Conservation (phyloP, 1,284 basidiomycete species). For the Microbotryum intermedium region DNA sequence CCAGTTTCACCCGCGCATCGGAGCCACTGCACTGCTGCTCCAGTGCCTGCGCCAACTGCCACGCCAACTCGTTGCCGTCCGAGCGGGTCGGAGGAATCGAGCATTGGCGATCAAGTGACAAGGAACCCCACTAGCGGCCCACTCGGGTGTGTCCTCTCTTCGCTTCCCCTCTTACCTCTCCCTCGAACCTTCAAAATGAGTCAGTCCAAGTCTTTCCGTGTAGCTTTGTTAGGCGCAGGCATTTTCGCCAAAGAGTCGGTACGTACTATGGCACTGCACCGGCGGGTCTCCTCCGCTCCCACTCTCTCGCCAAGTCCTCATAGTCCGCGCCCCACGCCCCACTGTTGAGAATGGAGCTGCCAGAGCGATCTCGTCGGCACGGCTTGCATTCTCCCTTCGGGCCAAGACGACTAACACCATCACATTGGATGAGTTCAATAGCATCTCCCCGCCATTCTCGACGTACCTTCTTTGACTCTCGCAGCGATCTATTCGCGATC, state of each 20-base stretch:
- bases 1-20: no score
- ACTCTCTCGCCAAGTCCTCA: background rate
- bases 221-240: slow-evolving; percentile 21
- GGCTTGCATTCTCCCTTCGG: background rate
- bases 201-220: background rate
- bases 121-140: no score
- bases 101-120: no score
- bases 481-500: slow-evolving; percentile 31
- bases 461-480: slow-evolving; percentile 5
- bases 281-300: background rate
- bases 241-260: slow-evolving; percentile 16
- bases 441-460: slow-evolving; percentile 28
- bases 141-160: no score
- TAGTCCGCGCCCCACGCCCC: background rate
- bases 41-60: no score
- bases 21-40: no score
- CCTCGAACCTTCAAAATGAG: background rate
- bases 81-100: no score
- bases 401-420: background rate
- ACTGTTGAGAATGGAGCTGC: background rate
- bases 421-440: background rate
- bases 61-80: no score
- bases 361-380: background rate
- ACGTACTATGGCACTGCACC: background rate
- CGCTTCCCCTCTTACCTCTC: no score